Base-by-base conservation (phyloP, 345 rosid species). In the Erucastrum elatum region DNA sequence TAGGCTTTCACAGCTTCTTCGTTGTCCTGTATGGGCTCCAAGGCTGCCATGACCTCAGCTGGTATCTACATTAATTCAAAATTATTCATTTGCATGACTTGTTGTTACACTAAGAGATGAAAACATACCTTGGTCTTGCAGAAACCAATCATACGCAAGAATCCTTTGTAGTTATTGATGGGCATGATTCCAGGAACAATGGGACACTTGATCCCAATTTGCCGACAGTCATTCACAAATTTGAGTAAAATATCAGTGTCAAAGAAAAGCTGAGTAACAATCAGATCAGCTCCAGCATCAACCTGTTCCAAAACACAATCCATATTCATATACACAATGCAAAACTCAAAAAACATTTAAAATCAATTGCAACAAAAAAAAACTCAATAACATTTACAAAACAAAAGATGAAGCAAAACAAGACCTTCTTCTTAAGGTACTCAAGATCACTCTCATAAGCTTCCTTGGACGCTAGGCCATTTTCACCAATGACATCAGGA, bases 151-250 rank as follows among this genome's bases (percentile, higher is more conserved):
- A 94, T 94, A 26, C 97, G 90, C 56, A 90, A 21, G 86, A 94
- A 92, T 16, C 98, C 97, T 81, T 87, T 94, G 85, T 94, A 94
- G 86, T 91, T 94, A 75, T 89, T 86, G 70, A 94, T 94, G 30
- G 97, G 97, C 97, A 94, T 94, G 65, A 94, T 94, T 44, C 97
- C 98, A 72, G 98, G 97, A 71, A 94, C 98, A 65, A 92, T 87
- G 61, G 97, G 98, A 61, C 95, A 92, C 1, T 80, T 84, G 1
- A 94, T 92, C 63, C 98, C 97, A n/a, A 94, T 87, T 88, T 90
- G 89, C 71, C 90, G 94, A 83, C 99, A 96, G 70, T 96, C 99
- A 83, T 87, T 85, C 51, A 96, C 98, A 62, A 93, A 96, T 66
- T 93, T 96, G 66, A 96, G 92, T 83, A 90, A 88, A 12, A 89